A percentile compares a stretch with the other conserved stretches of the same genome.
phyloP scores from a whole-genome alignment of 208 protist genomes.

The Crithidia brevicula region DNA sequence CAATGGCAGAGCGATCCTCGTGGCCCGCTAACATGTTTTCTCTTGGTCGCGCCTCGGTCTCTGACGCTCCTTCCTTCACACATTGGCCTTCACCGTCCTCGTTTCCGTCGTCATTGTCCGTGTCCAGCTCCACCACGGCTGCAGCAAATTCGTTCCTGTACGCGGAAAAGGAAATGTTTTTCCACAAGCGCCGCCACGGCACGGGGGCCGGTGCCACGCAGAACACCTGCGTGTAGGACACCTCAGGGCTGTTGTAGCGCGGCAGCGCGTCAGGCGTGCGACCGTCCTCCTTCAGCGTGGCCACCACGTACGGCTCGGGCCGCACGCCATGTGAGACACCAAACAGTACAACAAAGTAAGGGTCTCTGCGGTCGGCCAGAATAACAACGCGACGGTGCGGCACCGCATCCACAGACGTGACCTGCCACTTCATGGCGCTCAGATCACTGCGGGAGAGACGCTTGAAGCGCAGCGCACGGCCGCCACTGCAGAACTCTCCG shows the following conservation, averaged over 20 bases:
- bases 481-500: slow-evolving; percentile 34
- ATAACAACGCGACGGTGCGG: slow-evolving; percentile 51
- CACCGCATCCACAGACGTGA: slow-evolving; percentile 46
- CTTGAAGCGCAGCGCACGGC: slow-evolving; percentile 40
- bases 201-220: slow-evolving; percentile 27
- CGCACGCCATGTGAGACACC: slow-evolving; percentile 20
- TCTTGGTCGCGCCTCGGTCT: too few relatives aligned
- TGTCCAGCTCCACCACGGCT: slow-evolving; percentile 24
- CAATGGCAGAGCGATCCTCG: too few relatives aligned
- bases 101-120: not conserved
- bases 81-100: not conserved
- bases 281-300: slow-evolving; percentile 12
- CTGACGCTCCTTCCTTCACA: too few relatives aligned
- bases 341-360: slow-evolving; percentile 46
- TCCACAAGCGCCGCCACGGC: slow-evolving; percentile 34
- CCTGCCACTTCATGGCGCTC: slow-evolving; percentile 31
- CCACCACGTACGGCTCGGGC: slow-evolving; percentile 26
- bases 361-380: slow-evolving; percentile 51
- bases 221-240: slow-evolving; percentile 32
- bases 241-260: slow-evolving; percentile 10
- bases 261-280: not conserved
- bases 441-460: slow-evolving; percentile 40
- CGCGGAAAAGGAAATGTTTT: slow-evolving; percentile 23
- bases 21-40: too few relatives aligned
- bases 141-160: slow-evolving; percentile 27